Evolutionary conservation across 2,329 filamentous ascomycete genomes (phyloP), one percentile per base, ranked within the genome.

Genomic region (Diaporthe velutina): DNA sequence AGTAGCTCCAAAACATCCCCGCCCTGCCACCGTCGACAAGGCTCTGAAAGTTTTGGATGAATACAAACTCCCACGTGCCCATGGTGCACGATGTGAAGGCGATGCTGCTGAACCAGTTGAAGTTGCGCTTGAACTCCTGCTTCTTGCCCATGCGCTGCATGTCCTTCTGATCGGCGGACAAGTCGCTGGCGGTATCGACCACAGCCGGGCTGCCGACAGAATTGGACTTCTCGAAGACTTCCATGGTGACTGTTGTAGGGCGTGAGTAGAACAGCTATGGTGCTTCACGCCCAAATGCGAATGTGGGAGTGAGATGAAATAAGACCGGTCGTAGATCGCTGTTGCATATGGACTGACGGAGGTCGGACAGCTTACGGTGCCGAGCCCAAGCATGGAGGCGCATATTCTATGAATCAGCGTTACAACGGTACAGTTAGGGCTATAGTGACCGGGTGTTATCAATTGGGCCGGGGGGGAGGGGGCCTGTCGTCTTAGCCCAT

Each of bases 91-190:
- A 67, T 0, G 64, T 67, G 22, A 67, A 67, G 30, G 64, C 64
- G 22, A 67, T 6, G 45, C 64, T 67, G 64, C 64, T 67, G 45
- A 67, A 67, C 64, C 64, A 67, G 30, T 52, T 67, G 45, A 67
- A 67, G 30, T 67, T 67, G 22, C 64, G 45, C 64, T 67, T 67
- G 45, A 67, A 67, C n/a, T 67, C 64, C 15, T 67, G 64, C 45
- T 67, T 28, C 45, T 67, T 67, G 45, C 64, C 64, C 64, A 67
- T 67, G 45, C 64, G 64, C 45, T 67, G 64, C 64, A 67, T 67
- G 19, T 67, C 64, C 64, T 45, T 52, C 45, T 52, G 45, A 30
- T 67, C 64, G 33, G 64, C 33, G 8, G 45, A 67, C 45, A 52
- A 38, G 22, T 67, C 45, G 45, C 64, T 67, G 15, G 64, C 33